Conservation (phyloP, 768 basidiomycete genomes). For the Tricholoma bakamatsutake region DNA sequence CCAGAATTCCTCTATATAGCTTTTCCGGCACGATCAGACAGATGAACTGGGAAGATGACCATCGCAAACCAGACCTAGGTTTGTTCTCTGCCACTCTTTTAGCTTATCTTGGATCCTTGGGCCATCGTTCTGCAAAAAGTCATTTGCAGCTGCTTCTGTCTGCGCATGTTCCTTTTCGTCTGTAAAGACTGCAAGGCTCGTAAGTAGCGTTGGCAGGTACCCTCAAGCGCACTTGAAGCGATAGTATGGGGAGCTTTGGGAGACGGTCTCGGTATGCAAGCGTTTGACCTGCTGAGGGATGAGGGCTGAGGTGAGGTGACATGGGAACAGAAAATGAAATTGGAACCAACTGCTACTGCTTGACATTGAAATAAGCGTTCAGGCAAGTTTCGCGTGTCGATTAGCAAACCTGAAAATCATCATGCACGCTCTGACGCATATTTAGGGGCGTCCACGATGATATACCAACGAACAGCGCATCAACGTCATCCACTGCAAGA, state of each 20-base stretch:
- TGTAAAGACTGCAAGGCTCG: constrained; percentile 78
- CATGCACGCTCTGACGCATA: too few relatives aligned
- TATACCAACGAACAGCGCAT: too few relatives aligned
- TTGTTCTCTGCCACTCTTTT: constrained; percentile 66
- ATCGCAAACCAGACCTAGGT: constrained; percentile 46
- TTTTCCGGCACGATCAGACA: constrained; percentile 21
- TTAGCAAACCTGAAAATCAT: too few relatives aligned
- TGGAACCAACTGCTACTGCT: neutral
- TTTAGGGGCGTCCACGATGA: too few relatives aligned
- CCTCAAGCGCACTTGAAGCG: too few relatives aligned
- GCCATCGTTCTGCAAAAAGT: constrained; percentile 77
- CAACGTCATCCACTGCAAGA: too few relatives aligned
- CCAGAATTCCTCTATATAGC: constrained; percentile 98
- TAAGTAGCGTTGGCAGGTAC: constrained; percentile 80
- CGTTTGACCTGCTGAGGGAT: constrained; percentile 34
- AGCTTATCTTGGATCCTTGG: constrained; percentile 74
- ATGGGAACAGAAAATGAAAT: neutral
- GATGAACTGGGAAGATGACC: neutral
- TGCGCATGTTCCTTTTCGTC: constrained; percentile 72
- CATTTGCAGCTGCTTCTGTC: constrained; percentile 70
- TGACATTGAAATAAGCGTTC: too few relatives aligned
- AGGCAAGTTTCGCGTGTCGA: too few relatives aligned
- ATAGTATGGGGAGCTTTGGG: constrained; percentile 90
- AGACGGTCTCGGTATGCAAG: constrained; percentile 61
- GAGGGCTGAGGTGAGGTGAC: constrained; percentile 15